Conservation (phyloP, 73 alveolate species). For the Blepharisma japonicum region DNA sequence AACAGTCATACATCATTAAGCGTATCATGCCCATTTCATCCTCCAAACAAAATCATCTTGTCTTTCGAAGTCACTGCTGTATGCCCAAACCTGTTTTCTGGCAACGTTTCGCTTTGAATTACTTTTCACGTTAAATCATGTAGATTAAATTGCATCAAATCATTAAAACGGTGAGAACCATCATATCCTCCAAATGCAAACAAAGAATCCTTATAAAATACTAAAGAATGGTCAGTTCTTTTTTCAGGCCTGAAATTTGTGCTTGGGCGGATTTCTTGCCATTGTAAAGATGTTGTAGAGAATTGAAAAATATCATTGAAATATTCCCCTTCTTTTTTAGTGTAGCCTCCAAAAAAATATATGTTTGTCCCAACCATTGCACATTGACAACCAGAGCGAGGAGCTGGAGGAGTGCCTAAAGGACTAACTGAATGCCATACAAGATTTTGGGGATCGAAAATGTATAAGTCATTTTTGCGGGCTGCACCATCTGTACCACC, state of each 20-base stretch:
- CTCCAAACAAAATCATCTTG: constrained; percentile 77
- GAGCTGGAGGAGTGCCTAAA: constrained; percentile 57
- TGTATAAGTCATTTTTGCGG: constrained; percentile 49
- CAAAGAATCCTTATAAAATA: constrained; percentile 51
- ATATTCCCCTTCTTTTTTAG: constrained; percentile 89
- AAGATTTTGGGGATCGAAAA: constrained; percentile 39
- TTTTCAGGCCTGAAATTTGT: constrained; percentile 36
- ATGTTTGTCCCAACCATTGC: constrained; percentile 40
- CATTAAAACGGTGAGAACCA: constrained; percentile 70
- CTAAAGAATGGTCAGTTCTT: constrained; percentile 79
- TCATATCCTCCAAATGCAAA: constrained; percentile 78
- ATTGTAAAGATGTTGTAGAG: constrained; percentile 45
- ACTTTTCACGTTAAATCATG: constrained; percentile 39
- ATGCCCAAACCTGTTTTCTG: constrained; percentile 73
- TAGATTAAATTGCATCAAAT: constrained; percentile 33
- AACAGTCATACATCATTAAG: constrained; percentile 58
- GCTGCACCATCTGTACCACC: constrained; percentile 70
- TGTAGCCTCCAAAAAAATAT: constrained; percentile 78
- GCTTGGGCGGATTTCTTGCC: constrained; percentile 53
- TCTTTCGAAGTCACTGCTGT: constrained; percentile 61
- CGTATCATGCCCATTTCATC: constrained; percentile 90
- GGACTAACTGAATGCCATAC: constrained; percentile 40
- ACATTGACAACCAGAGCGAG: constrained; percentile 68
- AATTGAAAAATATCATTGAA: constrained; percentile 79
- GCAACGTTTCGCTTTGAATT: constrained; percentile 16